Conservation (phyloP, 345 rosid species). For the Eucalyptus marginata region DNA sequence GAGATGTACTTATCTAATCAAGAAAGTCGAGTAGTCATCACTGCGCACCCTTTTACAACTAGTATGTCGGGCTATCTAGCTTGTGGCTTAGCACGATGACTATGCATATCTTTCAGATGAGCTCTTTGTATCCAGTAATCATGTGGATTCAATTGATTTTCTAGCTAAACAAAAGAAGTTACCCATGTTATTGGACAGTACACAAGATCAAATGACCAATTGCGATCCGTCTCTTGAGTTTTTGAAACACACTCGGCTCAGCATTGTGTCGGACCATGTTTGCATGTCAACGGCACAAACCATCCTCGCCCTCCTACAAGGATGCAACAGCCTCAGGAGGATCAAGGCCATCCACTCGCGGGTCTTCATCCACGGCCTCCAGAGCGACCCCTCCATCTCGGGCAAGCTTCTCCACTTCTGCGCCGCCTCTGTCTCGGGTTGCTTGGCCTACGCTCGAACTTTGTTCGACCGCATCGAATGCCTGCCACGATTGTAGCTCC, state of each 20-base stretch:
- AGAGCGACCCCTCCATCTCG: constrained; percentile 24
- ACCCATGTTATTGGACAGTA: neutral
- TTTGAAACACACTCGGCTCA: neutral
- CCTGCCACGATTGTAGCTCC: constrained; percentile 23
- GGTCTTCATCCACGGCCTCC: constrained; percentile 27
- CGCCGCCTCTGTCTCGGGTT: constrained; percentile 18
- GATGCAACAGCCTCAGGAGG: constrained; percentile 28
- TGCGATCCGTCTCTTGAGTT: neutral
- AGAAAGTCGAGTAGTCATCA: neutral
- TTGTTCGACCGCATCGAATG: constrained; percentile 17
- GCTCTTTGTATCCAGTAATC: neutral
- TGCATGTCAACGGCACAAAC: neutral
- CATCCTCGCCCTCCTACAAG: constrained; percentile 10
- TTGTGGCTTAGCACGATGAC: neutral
- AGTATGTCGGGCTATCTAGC: neutral
- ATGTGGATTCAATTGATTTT: neutral
- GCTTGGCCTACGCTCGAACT: constrained; percentile 12
- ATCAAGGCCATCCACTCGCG: constrained; percentile 30
- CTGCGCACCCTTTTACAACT: neutral
- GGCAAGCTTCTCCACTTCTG: constrained; percentile 27
- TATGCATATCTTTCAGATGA: neutral
- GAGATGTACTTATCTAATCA: neutral
- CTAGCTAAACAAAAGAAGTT: neutral
- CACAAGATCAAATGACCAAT: neutral
- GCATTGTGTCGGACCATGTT: neutral